phyloP scores from a whole-genome alignment of 1,284 basidiomycete species.

The Amylostereum areolatum region DNA sequence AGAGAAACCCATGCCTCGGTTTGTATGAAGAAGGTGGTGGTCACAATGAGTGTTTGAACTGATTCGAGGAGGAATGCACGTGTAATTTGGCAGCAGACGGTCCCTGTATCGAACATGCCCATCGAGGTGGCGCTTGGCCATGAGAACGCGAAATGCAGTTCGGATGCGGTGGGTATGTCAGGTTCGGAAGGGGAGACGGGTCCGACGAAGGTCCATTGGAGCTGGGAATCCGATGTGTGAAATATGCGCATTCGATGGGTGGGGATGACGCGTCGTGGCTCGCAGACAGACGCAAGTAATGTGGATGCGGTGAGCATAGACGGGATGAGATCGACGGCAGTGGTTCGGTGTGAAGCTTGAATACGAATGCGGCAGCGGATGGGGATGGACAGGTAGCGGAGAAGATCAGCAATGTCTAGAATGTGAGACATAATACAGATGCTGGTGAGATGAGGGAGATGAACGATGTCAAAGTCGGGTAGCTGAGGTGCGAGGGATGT shows the following conservation, averaged over 20 bases:
- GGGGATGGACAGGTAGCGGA: slow-evolving; percentile 5
- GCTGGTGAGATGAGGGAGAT: background rate
- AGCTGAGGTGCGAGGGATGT: slow-evolving; percentile 3
- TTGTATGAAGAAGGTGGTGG: background rate
- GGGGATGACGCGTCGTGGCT: too few relatives aligned
- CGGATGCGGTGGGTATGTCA: too few relatives aligned
- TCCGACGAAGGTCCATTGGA: too few relatives aligned
- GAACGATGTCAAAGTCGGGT: background rate
- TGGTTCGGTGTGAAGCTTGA: background rate
- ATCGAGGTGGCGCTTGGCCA: too few relatives aligned
- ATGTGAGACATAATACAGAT: background rate
- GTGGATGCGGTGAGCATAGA: background rate
- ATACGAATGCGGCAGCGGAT: slow-evolving; percentile 1
- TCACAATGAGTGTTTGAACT: background rate
- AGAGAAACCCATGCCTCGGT: slow-evolving; percentile 4
- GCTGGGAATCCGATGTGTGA: too few relatives aligned
- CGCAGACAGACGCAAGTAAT: too few relatives aligned
- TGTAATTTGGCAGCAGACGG: background rate
- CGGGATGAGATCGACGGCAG: slow-evolving; percentile 1
- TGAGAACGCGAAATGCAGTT: too few relatives aligned
- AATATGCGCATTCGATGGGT: too few relatives aligned
- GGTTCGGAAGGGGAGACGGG: too few relatives aligned
- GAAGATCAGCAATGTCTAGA: slow-evolving; percentile 6
- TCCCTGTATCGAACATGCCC: too few relatives aligned
- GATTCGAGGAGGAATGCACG: slow-evolving; percentile 1